Base-by-base conservation (phyloP, 768 basidiomycete species). In the Multifurca ochricompacta region DNA sequence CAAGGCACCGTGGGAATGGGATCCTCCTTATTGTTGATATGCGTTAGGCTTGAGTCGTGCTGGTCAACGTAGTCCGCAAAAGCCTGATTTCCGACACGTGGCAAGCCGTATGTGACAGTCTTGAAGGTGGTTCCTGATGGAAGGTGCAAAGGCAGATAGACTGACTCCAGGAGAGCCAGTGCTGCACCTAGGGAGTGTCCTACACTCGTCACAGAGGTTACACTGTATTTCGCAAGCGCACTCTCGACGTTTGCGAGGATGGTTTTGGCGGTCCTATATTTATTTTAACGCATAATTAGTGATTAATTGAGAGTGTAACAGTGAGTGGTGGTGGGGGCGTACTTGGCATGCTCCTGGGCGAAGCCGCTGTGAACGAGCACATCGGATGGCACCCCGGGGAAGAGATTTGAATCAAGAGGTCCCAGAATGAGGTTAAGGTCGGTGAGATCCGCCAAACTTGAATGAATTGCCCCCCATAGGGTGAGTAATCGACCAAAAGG, bases 1-100 rank as follows among this genome's bases (percentile, higher is more conserved):
- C 71, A 71, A 23, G 63, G 59, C 16, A 63, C 51, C 49, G 63
- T 73, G 2, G 74, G 74, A 18, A 76, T 61, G 0, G 67, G 64
- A 51, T 76, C 74, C 39, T 40, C 25, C 19, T 27, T 4, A 13
- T 48, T 46, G 16, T 46, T 46, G 44, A 30, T 23, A 6, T 39
- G 45, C 19, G 31, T 27, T 19, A 37, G n/a, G n/a, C n/a, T n/a
- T n/a, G n/a, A n/a, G n/a, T n/a, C n/a, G n/a, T n/a, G n/a, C n/a
- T n/a, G n/a, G 37, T 51, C 37, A 13, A 52, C 13, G 27, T n/a
- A 43, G 14, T 30, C 8, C 6, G 31, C 51, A 4, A 42, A 44
- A 9, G 7, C 42, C 16, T 32, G 6, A 21, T 52, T 52, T 10
- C 51, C 51, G 18, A 52, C 42, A 3, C 51, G 51, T 2, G 51